phyloP scores from a whole-genome alignment of 352 stramenopile genomes.

The Phytophthora tentaculata region DNA sequence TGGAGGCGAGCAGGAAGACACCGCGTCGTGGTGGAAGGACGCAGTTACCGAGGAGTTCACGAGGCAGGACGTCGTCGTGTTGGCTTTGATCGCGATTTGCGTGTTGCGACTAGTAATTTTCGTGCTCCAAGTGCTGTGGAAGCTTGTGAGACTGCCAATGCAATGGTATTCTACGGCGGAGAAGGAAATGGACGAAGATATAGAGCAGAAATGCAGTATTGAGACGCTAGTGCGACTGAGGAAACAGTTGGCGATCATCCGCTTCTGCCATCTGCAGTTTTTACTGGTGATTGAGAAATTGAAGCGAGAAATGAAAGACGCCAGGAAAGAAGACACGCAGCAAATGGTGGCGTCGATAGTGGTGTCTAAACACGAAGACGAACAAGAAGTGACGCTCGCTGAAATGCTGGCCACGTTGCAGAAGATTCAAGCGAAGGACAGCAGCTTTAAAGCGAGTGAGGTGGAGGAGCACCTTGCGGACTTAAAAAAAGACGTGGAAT shows the following conservation, averaged over 20 bases:
- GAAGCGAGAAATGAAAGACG: constrained; percentile 46
- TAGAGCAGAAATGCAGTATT: constrained; percentile 5
- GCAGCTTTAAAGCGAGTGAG: constrained; percentile 29
- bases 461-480: constrained; percentile 37
- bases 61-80: constrained; percentile 52
- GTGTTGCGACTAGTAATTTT: constrained; percentile 36
- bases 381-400: constrained; percentile 35
- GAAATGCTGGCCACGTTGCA: constrained; percentile 45
- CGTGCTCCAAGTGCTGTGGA: constrained; percentile 35
- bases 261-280: constrained; percentile 53
- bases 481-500: constrained; percentile 35
- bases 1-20: constrained; percentile 12
- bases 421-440: constrained; percentile 44
- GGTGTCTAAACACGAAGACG: constrained; percentile 21
- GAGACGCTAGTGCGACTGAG: constrained; percentile 6
- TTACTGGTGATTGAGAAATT: constrained; percentile 53
- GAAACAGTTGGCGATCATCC: constrained; percentile 38
- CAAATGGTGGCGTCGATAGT: constrained; percentile 43
- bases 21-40: constrained; percentile 46
- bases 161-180: constrained; percentile 28
- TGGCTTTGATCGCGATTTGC: constrained; percentile 47
- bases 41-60: constrained; percentile 43
- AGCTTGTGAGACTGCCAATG: constrained; percentile 33
- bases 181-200: constrained; percentile 4
- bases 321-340: constrained; percentile 33